Base-by-base conservation (phyloP, 2,329 filamentous ascomycete genomes). In the Hymenoscyphus infarciens region DNA sequence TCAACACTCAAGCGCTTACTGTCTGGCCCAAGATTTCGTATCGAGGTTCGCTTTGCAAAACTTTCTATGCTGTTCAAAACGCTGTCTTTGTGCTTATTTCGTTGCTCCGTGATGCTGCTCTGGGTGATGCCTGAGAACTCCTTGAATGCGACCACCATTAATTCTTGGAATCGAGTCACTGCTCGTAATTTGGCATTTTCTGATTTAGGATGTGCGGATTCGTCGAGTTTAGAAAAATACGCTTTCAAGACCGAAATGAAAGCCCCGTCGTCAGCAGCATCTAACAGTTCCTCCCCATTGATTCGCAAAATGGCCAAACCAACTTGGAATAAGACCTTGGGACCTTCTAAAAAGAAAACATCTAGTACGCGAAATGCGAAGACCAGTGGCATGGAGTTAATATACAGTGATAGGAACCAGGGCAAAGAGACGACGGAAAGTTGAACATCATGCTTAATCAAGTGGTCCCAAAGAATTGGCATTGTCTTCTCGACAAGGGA, bases 111-210 rank as follows among this genome's bases (percentile, higher is more conserved):
- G 64, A 99, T 93, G 58, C 89, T 97, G 73, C 87, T 89, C 74
- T 99, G 94, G 0, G 95, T 99, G 69, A 99, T 97, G 49, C 88
- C 91, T 0, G 94, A 90, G 73, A 99, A 99, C 73, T 99, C 95
- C 70, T 97, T 98, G 79, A 99, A 99, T 0, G 95, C 95, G 22
- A 98, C 95, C 2, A 99, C 95, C 93, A 99, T 98, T 62, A 99
- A 84, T 75, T 98, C 95, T 72, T 99, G 95, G 74, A 99, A 99
- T 56, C 91, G 86, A 5, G 96, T 99, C 60, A 99, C 95, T 0
- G 93, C 92, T 60, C 94, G 86, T 59, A 98, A 81, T 77, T 98
- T 99, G 2, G 93, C 88, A 67, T 98, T 99, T 74, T 97, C 93
- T 0, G 92, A 97, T 72, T 90, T 93, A 1, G 95, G 95, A 73